Base-by-base conservation (phyloP, 2,329 filamentous ascomycete species). In the Fusarium domesticum region DNA sequence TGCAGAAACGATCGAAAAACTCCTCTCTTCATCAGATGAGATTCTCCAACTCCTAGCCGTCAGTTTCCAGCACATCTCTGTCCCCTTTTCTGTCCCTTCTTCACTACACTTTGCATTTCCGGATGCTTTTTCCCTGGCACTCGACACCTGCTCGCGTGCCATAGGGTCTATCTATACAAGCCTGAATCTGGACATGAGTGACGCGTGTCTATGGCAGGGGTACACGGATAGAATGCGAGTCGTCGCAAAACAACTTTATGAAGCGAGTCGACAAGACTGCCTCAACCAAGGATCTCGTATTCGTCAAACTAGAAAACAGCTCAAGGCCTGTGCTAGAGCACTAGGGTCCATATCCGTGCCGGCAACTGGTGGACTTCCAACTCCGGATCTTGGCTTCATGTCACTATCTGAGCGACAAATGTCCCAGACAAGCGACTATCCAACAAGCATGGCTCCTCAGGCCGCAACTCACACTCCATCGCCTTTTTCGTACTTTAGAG, bases 121-220 rank as follows among this genome's bases (percentile, higher is more conserved):
- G 2, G 51, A 57, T 18, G 50, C 62, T 6, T 57, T 64, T 17
- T 58, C 58, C 18, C 53, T 62, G n/a, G 57, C 64, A 1, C 43
- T 67, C 1, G 63, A 64, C 28, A 60, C 63, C 3, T 67, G 62
- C 30, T 56, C 64, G 15, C 53, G 62, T 10, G 63, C 60, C 6
- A 42, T 67, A n/a, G 46, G 41, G 28, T 46, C 54, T 16, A 47
- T 66, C 23, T 43, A 59, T n/a, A 28, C 42, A 16, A 59, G 48
- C 23, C 15, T 51, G 5, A 42, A 38, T 15, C 38, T 52, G 6
- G 15, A 33, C 30, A 33, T 33, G 15, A 16, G 14, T 33, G 30
- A 16, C 6, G 6, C 30, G 30, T n/a, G 15, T 16, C 30, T 33
- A 6, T 33, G 15, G 12, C 30, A 33, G 12, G 14, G 6, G 15